Evolutionary conservation across 768 basidiomycete genomes (phyloP).

Genomic region (Rhizopogon vinicolor): DNA sequence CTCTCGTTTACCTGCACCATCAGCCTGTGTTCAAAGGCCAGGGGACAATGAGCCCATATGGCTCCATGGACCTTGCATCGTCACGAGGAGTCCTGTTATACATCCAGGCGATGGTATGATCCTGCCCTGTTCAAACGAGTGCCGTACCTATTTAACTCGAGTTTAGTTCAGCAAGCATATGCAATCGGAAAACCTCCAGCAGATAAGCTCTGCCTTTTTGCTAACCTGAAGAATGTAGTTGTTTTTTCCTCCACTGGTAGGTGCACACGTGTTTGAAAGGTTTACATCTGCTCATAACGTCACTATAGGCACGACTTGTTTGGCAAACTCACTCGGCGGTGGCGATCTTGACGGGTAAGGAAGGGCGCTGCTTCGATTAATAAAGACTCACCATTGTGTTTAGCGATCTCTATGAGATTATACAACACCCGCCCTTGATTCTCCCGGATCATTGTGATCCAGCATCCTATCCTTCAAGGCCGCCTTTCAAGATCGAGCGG

Average conservation of each 20-base stretch:
- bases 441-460: conserved; percentile 47
- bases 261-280: conserved; percentile 6
- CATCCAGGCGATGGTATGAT: conserved; percentile 70
- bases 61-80: conserved; percentile 55
- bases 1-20: neutral
- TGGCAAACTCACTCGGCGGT: conserved; percentile 67
- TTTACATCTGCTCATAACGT: neutral
- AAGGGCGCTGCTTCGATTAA: neutral
- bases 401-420: conserved; percentile 67
- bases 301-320: conserved; percentile 47
- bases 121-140: neutral
- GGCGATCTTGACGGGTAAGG: conserved; percentile 79
- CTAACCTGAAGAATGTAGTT: conserved; percentile 62
- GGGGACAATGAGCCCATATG: conserved; percentile 46
- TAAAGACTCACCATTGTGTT: neutral
- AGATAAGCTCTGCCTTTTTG: conserved; percentile 51
- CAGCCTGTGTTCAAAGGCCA: conserved; percentile 58
- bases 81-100: conserved; percentile 69
- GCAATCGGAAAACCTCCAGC: conserved; percentile 69
- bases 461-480: conserved; percentile 43
- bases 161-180: conserved; percentile 59
- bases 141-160: conserved; percentile 3
- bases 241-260: conserved; percentile 63
- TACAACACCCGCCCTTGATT: conserved; percentile 49
- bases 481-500: conserved; percentile 33